phyloP scores from a whole-genome alignment of 2,329 filamentous ascomycete genomes.

The Teratosphaeria viscida region DNA sequence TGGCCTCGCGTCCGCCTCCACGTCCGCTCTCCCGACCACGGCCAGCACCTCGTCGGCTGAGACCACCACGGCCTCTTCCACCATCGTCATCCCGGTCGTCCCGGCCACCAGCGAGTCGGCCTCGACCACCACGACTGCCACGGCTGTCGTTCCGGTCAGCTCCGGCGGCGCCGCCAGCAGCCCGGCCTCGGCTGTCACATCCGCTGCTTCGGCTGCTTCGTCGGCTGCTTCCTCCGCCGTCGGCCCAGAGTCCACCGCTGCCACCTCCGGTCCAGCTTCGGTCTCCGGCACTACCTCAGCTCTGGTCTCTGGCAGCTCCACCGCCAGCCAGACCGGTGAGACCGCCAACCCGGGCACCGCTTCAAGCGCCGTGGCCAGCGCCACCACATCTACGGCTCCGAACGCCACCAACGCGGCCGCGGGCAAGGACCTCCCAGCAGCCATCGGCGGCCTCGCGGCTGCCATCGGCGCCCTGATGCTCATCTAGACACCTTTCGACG shows the following conservation, averaged over 20 bases:
- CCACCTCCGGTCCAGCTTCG: background rate
- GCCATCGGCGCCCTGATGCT: slow-evolving; percentile 5
- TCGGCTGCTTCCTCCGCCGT: slow-evolving; percentile 1
- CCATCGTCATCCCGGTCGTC: slow-evolving; percentile 4
- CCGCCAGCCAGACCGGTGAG: background rate
- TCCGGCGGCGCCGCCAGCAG: slow-evolving; percentile 4
- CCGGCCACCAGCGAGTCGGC: slow-evolving; percentile 5
- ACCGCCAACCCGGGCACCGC: slow-evolving; percentile 1
- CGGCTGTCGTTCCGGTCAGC: slow-evolving; percentile 3
- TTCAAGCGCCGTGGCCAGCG: background rate
- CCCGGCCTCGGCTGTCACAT: slow-evolving; percentile 6
- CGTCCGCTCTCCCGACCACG: slow-evolving; percentile 2
- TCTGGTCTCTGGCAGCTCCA: background rate
- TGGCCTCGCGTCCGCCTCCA: background rate
- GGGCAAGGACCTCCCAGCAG: slow-evolving; percentile 7
- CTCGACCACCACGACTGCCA: slow-evolving; percentile 5
- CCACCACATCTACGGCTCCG: slow-evolving; percentile 5
- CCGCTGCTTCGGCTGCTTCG: slow-evolving; percentile 3
- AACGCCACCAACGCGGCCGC: slow-evolving; percentile 9
- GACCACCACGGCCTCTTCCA: slow-evolving; percentile 3
- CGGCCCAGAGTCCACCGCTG: background rate
- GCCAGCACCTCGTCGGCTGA: background rate
- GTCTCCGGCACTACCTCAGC: slow-evolving; percentile 1
- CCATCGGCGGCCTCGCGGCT: slow-evolving; percentile 8
- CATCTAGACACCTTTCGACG: background rate